A percentile compares a stretch with the other conserved stretches of the same genome.
phyloP scores from a whole-genome alignment of 352 stramenopile species.

The Pythium angustatum region DNA sequence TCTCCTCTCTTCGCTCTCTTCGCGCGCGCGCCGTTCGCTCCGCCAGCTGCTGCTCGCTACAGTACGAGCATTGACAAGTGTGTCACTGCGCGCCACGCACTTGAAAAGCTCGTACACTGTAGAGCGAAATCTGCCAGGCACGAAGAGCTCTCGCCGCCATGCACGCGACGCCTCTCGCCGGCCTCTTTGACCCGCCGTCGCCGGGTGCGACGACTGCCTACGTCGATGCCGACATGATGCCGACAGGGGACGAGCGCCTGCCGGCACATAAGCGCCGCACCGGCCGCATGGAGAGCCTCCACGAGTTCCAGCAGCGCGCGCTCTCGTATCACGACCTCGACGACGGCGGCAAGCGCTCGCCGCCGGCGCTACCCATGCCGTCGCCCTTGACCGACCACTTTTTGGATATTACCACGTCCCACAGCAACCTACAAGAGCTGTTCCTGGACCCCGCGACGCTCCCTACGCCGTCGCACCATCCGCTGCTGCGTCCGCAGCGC shows the following conservation, averaged over 20 bases:
- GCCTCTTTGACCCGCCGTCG: constrained; percentile 14
- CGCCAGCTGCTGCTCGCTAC: background rate
- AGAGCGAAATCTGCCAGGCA: background rate
- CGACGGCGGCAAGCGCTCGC: constrained; percentile 16
- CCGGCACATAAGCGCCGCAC: constrained; percentile 67
- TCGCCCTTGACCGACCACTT: constrained; percentile 1
- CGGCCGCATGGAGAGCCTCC: constrained; percentile 72
- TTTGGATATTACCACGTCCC: constrained; percentile 15
- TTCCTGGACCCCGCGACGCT: constrained; percentile 18
- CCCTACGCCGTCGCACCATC: constrained; percentile 1
- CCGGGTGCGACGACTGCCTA: background rate
- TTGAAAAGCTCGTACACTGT: no score
- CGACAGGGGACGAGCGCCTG: constrained; percentile 39
- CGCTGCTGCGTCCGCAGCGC: background rate
- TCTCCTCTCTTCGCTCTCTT: background rate
- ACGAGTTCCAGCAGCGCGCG: constrained; percentile 84
- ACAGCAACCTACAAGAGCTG: constrained; percentile 18
- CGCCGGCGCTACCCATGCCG: constrained; percentile 12
- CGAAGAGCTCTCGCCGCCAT: background rate
- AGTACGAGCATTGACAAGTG: background rate
- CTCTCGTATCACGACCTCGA: constrained; percentile 46
- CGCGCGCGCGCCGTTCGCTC: constrained; percentile 6
- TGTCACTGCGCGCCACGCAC: no score
- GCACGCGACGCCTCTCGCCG: background rate
- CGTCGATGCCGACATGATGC: background rate